A percentile compares a stretch with the other conserved stretches of the same genome.
phyloP scores from a whole-genome alignment of 805 yeast species.

The Scheffersomyces stipitis region DNA sequence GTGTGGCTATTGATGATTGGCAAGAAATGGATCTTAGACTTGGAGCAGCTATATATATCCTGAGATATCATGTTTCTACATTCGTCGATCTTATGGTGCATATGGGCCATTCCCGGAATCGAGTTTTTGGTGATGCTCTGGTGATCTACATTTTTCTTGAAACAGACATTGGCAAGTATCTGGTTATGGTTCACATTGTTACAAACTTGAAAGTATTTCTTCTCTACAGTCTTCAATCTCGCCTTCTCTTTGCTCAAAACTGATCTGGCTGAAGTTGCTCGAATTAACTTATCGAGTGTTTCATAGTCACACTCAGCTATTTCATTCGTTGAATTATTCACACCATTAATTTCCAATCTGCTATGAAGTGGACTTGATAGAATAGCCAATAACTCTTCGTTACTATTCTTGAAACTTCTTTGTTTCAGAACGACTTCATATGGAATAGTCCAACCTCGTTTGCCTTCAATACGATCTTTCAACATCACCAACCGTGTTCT shows the following conservation, averaged over 20 bases:
- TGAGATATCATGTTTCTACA: conserved; percentile 11
- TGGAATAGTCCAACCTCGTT: background rate
- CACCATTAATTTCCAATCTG: too few species aligned
- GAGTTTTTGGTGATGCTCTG: conserved; percentile 5
- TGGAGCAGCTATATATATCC: conserved; percentile 22
- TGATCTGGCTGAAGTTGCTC: conserved; percentile 39
- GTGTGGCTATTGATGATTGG: conserved; percentile 50
- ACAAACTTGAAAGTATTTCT: conserved; percentile 54
- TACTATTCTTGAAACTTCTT: too few species aligned
- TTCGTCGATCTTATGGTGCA: conserved; percentile 4
- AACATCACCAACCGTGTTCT: conserved; percentile 12
- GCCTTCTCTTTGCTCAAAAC: conserved; percentile 41
- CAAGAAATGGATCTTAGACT: conserved; percentile 26
- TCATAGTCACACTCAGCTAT: conserved; percentile 1
- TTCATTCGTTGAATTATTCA: background rate
- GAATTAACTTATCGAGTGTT: conserved; percentile 3
- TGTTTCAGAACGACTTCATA: too few species aligned
- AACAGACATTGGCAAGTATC: conserved; percentile 21
- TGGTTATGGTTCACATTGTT: conserved; percentile 37
- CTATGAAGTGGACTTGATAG: too few species aligned
- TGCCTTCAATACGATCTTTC: conserved; percentile 8
- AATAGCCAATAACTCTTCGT: too few species aligned
- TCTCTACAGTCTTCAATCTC: conserved; percentile 32
- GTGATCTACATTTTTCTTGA: conserved; percentile 14
- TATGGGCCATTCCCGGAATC: background rate